Evolutionary conservation across 2,329 filamentous ascomycete species (phyloP), one percentile per base, ranked within the genome.

Genomic region (Aspergillus jensenii): DNA sequence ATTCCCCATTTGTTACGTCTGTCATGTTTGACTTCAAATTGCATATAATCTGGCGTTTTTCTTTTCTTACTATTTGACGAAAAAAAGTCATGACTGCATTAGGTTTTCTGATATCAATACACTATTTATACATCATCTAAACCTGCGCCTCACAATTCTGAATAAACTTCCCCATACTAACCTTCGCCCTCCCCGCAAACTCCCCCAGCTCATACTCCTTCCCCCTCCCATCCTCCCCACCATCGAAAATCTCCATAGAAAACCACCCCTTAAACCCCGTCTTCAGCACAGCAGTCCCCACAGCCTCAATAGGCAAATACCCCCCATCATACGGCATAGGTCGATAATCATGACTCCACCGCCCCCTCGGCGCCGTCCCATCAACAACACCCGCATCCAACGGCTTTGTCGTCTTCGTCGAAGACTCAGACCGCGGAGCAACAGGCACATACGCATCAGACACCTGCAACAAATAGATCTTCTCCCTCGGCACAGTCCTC

Each of bases 401-500:
- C 0, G 88, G 86, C 8, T 21, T 44, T 4, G 79, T 31, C 27
- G 27, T 31, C 27, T 31, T 31, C 27, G 27, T 31, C 27, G 27
- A 31, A 11, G 27, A 31, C 27, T 31, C 27, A 31, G 27, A 31
- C 27, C 27, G 9, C 27, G 27, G 27, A 31, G 27, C 27, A 74
- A 0, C 78, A 75, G 39, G 85, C 81, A 64, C 81, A 68, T 91
- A 92, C 0, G 86, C 90, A 69, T 93, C 90, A 3, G 84, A 88
- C 53, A 93, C 87, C 69, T 93, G 90, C 3, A 93, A 71, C 0
- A 92, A 76, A 68, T 84, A 92, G 40, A 93, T 90, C 76, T 89
- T 91, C 2, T 89, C 85, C 0, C 81, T 74, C 0, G 88, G 87
- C 0, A 93, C 72, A 0, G 81, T 84, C 1, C 65, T 68, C 0